Percentiles rank a stretch among this genome's conserved stretches.
Evolutionary conservation across 2,329 filamentous ascomycete genomes (phyloP).

Genomic region (Aphanocladium album): DNA sequence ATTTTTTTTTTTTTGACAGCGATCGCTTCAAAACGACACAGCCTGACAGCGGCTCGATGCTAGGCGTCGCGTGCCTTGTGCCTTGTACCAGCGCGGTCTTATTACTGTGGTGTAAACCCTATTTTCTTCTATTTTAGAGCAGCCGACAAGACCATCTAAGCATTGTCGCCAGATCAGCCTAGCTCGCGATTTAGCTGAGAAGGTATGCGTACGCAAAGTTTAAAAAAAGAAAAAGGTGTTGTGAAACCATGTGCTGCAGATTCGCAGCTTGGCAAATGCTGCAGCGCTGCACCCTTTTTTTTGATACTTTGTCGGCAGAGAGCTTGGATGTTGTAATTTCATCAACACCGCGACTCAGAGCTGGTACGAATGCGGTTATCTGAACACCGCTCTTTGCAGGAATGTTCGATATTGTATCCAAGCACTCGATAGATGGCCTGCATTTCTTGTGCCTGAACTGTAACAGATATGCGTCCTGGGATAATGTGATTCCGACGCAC

Average conservation of each 20-base stretch:
- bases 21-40: background rate
- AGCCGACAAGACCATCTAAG: background rate
- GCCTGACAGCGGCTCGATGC: background rate
- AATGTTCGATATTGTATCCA: background rate
- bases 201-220: background rate
- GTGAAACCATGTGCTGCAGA: background rate
- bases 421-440: background rate
- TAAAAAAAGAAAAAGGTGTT: background rate
- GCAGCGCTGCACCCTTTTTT: no score
- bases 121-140: background rate
- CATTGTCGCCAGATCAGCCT: background rate
- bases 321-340: no score
- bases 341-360: no score
- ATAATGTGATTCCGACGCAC: background rate
- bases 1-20: no score
- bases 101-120: background rate
- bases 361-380: background rate
- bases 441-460: background rate
- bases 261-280: background rate
- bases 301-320: no score
- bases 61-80: slow-evolving; percentile 3
- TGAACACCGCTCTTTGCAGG: background rate
- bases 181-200: background rate
- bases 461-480: background rate
- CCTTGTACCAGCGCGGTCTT: background rate